Evolutionary conservation across 1,284 basidiomycete genomes (phyloP).

Genomic region (Papiliotrema flavescens): DNA sequence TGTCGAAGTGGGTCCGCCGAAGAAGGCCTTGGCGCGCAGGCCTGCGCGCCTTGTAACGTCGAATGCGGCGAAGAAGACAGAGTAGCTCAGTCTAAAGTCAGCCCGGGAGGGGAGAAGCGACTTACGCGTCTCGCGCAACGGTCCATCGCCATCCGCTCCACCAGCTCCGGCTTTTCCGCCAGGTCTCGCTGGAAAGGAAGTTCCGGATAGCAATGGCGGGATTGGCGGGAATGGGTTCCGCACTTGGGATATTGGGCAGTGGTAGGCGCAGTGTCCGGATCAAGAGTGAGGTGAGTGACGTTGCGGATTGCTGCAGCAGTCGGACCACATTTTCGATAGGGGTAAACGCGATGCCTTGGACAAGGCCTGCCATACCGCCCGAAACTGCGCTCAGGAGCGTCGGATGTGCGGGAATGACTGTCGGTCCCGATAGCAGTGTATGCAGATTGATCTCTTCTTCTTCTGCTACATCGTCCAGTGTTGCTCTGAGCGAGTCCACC

Average conservation of each 20-base stretch:
- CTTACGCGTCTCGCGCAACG: conserved; percentile 40
- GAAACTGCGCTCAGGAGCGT: conserved; percentile 43
- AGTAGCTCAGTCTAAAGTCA: conserved; percentile 35
- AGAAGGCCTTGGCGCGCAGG: conserved; percentile 40
- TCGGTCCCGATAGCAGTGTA: conserved; percentile 38
- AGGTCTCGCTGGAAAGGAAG: conserved; percentile 33
- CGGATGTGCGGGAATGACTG: conserved; percentile 41
- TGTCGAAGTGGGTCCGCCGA: conserved; percentile 19
- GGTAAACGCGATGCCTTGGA: conserved; percentile 46
- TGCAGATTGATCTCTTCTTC: conserved; percentile 42
- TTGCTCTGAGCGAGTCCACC: neutral
- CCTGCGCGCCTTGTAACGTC: conserved; percentile 43
- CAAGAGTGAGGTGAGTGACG: conserved; percentile 13
- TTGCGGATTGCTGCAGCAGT: conserved; percentile 11
- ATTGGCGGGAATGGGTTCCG: conserved; percentile 16
- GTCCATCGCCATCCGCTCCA: conserved; percentile 47
- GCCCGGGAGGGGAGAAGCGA: neutral
- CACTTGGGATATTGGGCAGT: conserved; percentile 18
- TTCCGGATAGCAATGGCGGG: conserved; percentile 34
- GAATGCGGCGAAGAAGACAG: conserved; percentile 48
- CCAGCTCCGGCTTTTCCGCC: conserved; percentile 37
- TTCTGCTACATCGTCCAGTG: neutral
- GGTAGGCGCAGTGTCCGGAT: conserved; percentile 16
- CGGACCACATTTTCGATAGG: conserved; percentile 47
- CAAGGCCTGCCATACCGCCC: conserved; percentile 42